These are phyloP conservation scores for Ophiostoma perfectum DNA, from an alignment of 2,329 filamentous ascomycete genomes.

Conservation along the genomic window DNA sequence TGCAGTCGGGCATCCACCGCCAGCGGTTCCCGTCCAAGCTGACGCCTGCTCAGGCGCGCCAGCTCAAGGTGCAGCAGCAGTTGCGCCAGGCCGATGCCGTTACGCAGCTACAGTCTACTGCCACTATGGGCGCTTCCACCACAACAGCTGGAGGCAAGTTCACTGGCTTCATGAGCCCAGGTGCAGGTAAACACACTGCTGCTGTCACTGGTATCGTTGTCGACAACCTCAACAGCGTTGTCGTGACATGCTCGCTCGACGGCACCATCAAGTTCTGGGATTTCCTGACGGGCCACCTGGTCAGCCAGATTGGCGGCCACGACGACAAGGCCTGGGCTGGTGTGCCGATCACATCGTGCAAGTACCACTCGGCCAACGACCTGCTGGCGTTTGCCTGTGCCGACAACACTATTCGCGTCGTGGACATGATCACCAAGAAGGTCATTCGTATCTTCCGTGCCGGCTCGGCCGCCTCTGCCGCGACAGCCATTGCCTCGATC, in stretches of 20 bases:
- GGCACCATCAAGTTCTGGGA: constrained; percentile 98
- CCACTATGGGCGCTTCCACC: constrained; percentile 27
- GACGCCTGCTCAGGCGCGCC: constrained; percentile 71
- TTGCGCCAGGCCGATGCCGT: constrained; percentile 52
- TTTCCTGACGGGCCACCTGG: constrained; percentile 72
- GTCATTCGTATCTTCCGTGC: constrained; percentile 92
- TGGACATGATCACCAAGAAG: constrained; percentile 85
- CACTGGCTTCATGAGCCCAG: constrained; percentile 32
- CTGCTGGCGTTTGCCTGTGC: constrained; percentile 84
- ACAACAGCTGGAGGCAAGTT: not conserved
- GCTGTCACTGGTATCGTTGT: constrained; percentile 81
- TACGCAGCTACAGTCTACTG: constrained; percentile 47
- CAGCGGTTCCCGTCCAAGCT: constrained; percentile 79
- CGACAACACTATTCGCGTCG: constrained; percentile 78
- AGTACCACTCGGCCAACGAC: constrained; percentile 77
- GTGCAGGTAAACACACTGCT: constrained; percentile 69
- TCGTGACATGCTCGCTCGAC: constrained; percentile 83
- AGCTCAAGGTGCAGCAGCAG: constrained; percentile 63
- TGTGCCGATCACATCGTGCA: constrained; percentile 66
- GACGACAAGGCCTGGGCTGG: constrained; percentile 40
- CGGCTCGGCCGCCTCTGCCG: constrained; percentile 36
- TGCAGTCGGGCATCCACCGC: constrained; percentile 85
- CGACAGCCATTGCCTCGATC: constrained; percentile 38
- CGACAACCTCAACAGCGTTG: constrained; percentile 78
- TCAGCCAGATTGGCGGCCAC: constrained; percentile 78